These are phyloP conservation scores for Microbotryum silenes-acaulis DNA, from an alignment of 1,284 basidiomycete genomes.

Conservation along the genomic window DNA sequence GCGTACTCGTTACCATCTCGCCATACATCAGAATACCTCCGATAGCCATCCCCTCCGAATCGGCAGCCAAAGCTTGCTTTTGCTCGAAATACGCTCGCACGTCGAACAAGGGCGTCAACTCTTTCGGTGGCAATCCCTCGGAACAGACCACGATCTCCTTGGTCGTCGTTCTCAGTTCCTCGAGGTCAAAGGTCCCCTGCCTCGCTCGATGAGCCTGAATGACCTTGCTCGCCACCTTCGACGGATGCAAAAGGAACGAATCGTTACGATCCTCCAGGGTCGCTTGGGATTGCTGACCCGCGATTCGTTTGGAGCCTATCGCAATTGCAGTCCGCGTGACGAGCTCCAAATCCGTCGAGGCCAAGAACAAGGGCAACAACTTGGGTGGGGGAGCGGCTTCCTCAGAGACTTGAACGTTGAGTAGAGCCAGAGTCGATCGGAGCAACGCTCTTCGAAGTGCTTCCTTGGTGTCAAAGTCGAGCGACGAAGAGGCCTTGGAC, in stretches of 20 bases:
- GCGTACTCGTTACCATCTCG: constrained; percentile 86
- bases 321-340: background rate
- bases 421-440: constrained; percentile 44
- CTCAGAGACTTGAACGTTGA: constrained; percentile 46
- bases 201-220: constrained; percentile 38
- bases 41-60: constrained; percentile 11
- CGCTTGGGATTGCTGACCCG: background rate
- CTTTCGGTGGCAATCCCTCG: constrained; percentile 30
- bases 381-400: constrained; percentile 11
- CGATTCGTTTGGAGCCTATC: constrained; percentile 6
- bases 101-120: constrained; percentile 47
- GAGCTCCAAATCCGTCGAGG: constrained; percentile 9
- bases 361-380: constrained; percentile 28
- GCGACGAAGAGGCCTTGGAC: constrained; percentile 27
- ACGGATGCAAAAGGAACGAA: constrained; percentile 54
- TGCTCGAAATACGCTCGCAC: constrained; percentile 42
- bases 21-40: constrained; percentile 78
- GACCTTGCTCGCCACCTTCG: constrained; percentile 43
- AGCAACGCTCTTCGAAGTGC: constrained; percentile 44
- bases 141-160: constrained; percentile 51
- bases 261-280: constrained; percentile 44
- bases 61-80: constrained; percentile 27
- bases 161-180: constrained; percentile 32
- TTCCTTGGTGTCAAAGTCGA: constrained; percentile 37
- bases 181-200: constrained; percentile 5